phyloP scores from a whole-genome alignment of 2,329 filamentous ascomycete species.

The Stylonectria norvegica region DNA sequence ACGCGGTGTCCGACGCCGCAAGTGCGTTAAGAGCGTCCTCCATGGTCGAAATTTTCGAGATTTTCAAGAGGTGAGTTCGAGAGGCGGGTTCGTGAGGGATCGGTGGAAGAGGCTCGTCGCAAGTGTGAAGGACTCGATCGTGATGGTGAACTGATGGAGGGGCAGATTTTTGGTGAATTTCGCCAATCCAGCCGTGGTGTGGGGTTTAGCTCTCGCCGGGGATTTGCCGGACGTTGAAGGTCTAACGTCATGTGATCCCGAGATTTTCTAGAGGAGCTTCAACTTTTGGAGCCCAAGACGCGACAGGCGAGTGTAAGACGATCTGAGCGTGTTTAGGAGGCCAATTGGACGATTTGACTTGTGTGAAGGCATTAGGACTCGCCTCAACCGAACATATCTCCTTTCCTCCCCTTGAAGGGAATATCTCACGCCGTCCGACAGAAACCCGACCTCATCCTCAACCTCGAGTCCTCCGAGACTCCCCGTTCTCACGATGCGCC shows the following conservation, averaged over 20 bases:
- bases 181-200: conserved; percentile 38
- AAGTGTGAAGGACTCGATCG: conserved; percentile 19
- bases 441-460: neutral
- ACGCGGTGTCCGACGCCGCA: conserved; percentile 61
- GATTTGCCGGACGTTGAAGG: conserved; percentile 30
- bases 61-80: conserved; percentile 13
- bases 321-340: conserved; percentile 2
- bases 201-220: conserved; percentile 31
- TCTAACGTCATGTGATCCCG: conserved; percentile 37
- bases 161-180: conserved; percentile 43
- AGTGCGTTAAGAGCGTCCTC: conserved; percentile 50
- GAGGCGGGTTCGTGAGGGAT: conserved; percentile 9
- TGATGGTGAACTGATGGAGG: conserved; percentile 33
- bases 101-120: conserved; percentile 27
- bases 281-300: conserved; percentile 17
- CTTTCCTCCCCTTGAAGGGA: too few relatives aligned
- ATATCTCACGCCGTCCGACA: too few relatives aligned
- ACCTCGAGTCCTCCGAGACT: conserved; percentile 2
- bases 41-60: conserved; percentile 29
- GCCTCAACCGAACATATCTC: too few relatives aligned
- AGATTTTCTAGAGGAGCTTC: conserved; percentile 29
- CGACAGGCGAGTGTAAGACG: conserved; percentile 14
- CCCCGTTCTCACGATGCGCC: conserved; percentile 25
- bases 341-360: conserved; percentile 10
- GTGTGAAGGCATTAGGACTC: neutral